Base-by-base conservation (phyloP, 495 filamentous ascomycete genomes). In the Xylaria castorea region DNA sequence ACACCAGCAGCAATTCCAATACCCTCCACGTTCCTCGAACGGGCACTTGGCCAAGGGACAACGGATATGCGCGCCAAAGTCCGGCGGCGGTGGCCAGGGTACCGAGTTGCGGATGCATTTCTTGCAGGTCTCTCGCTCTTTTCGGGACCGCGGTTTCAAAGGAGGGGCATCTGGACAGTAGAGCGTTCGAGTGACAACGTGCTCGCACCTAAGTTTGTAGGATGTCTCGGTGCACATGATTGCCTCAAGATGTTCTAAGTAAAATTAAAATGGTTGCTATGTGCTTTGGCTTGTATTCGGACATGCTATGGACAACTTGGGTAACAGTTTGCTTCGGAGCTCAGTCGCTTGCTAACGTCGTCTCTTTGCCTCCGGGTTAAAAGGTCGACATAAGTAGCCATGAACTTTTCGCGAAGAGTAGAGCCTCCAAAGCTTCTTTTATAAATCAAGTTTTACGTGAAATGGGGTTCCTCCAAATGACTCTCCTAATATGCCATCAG, bases 1-100 rank as follows among this genome's bases (percentile, higher is more conserved):
- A 40, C 81, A 83, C 81, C 79, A 83, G 66, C 81, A 84, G 71
- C 81, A 84, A 72, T 81, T 83, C 81, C 82, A 84, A 51, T 66
- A 78, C 5, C 81, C 74, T 25, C 79, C 77, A 58, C 80, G 76
- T 66, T 77, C 73, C 73, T 82, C 80, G 68, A 80, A 84, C 8
- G 81, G 81, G 60, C 82, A 84, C 38, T 75, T 75, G 22, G 75
- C 63, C 32, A 82, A 68, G 30, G 81, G 80, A 51, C 82, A 84
- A 42, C 72, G 71, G 71, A 77, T 74, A 32, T 74, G 76, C 3
- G 73, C 64, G 12, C 74, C 77, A 68, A 76, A 82, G 44, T 76
- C 76, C 22, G 81, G 75, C 44, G 80, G 82, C 27, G 78, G 77
- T 50, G 81, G 81, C 72, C 81, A 82, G 30, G 81, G 80, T 61